Conservation (phyloP, 139 green algal genomes). For the Deuterostichococcus epilithicus region DNA sequence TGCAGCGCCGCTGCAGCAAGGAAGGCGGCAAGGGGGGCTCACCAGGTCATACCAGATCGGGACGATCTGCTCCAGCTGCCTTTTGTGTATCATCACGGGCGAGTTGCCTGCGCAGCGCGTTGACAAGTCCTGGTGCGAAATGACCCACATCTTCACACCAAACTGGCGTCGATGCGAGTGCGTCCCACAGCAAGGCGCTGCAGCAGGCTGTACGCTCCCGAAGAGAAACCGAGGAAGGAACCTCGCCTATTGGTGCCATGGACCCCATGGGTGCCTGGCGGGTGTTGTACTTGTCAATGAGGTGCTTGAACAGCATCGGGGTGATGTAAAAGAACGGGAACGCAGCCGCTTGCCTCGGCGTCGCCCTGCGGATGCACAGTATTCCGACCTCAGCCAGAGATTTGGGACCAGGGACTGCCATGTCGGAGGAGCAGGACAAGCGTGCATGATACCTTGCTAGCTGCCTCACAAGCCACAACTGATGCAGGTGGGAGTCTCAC, state of each 20-base stretch:
- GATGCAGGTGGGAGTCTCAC: neutral
- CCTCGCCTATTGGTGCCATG: conserved; percentile 45
- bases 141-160: neutral
- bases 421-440: too few species aligned
- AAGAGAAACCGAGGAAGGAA: neutral
- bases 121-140: neutral
- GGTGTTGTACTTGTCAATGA: conserved; percentile 38
- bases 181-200: neutral
- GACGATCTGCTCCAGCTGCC: conserved; percentile 45
- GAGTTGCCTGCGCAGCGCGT: conserved; percentile 39
- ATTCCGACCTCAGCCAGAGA: neutral
- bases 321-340: conserved; percentile 80
- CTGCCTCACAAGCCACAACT: neutral
- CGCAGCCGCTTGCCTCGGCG: conserved; percentile 37
- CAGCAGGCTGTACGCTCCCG: too few species aligned
- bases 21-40: neutral
- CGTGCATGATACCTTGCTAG: neutral
- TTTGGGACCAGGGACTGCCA: too few species aligned
- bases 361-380: conserved; percentile 17
- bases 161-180: neutral
- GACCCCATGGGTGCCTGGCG: conserved; percentile 22
- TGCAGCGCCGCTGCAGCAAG: too few species aligned
- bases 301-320: conserved; percentile 21
- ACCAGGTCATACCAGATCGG: conserved; percentile 44
- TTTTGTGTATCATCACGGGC: conserved; percentile 55